phyloP scores from a whole-genome alignment of 108 stramenopile genomes.

The Asterionellopsis glacialis region DNA sequence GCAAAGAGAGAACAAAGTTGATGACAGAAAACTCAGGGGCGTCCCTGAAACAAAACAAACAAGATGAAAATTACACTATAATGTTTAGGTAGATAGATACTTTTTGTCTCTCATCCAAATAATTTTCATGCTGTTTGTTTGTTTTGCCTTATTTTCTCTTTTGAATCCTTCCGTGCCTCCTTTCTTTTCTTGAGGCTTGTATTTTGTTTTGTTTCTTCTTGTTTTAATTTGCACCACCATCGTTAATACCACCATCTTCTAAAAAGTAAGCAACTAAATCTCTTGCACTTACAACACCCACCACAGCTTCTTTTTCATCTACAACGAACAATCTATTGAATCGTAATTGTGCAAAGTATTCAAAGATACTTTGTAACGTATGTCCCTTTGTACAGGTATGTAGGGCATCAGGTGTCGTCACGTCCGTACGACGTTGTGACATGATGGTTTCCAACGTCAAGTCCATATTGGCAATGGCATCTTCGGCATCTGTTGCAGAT shows the following conservation, averaged over 20 bases:
- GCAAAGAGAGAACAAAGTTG: no score
- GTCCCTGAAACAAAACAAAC: no score
- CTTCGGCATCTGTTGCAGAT: slow-evolving; percentile 84
- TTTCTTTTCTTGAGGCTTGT: neutral
- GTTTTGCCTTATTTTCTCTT: no score
- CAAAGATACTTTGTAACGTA: slow-evolving; percentile 87
- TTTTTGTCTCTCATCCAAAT: no score
- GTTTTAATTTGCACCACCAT: neutral
- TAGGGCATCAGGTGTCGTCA: slow-evolving; percentile 85
- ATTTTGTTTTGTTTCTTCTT: slow-evolving; percentile 1
- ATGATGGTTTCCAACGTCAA: slow-evolving; percentile 69
- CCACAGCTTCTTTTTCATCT: slow-evolving; percentile 67
- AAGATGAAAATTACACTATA: no score
- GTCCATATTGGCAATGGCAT: slow-evolving; percentile 83
- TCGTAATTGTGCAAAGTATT: slow-evolving; percentile 85
- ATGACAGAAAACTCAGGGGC: no score
- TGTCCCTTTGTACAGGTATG: slow-evolving; percentile 75
- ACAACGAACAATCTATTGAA: slow-evolving; percentile 85
- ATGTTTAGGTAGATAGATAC: no score
- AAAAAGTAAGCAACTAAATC: slow-evolving; percentile 89
- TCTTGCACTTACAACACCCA: slow-evolving; percentile 83
- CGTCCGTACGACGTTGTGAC: slow-evolving; percentile 63
- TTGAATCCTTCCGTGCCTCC: no score
- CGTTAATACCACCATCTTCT: slow-evolving; percentile 22
- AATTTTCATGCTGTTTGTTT: no score